A percentile compares a stretch with the other conserved stretches of the same genome.
phyloP scores from a whole-genome alignment of 768 basidiomycete genomes.

The Podaxis carcinomalis region DNA sequence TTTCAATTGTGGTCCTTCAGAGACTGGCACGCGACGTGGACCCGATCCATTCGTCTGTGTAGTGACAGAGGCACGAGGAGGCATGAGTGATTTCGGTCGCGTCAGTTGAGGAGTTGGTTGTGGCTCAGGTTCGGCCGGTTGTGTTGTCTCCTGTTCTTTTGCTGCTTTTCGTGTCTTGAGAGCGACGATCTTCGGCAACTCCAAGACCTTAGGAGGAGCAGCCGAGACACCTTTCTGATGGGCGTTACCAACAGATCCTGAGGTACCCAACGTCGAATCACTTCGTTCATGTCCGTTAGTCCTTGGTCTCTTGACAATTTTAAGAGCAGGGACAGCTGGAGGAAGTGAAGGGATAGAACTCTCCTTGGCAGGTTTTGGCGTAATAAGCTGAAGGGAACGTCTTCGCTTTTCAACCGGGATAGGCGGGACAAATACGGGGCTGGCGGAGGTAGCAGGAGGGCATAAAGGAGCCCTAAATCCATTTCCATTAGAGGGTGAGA shows the following conservation, averaged over 20 bases:
- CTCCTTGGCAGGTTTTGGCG: constrained; percentile 6
- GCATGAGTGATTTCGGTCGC: not conserved
- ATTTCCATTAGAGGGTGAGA: not conserved
- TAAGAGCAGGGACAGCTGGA: constrained; percentile 38
- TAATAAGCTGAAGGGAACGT: not conserved
- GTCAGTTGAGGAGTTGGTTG: not conserved
- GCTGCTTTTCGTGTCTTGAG: not conserved
- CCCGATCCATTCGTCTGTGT: constrained; percentile 13
- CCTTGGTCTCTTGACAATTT: constrained; percentile 41
- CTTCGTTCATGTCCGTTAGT: constrained; percentile 2
- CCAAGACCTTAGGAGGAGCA: not conserved
- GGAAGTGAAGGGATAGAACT: constrained; percentile 19
- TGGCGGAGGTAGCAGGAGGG: not conserved
- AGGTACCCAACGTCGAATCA: not conserved
- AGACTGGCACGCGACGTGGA: constrained; percentile 26
- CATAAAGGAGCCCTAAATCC: not conserved
- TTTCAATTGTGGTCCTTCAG: constrained; percentile 22
- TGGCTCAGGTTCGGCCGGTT: not conserved
- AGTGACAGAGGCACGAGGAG: not conserved
- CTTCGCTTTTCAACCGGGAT: not conserved
- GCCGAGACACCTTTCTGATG: not conserved
- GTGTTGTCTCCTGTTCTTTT: not conserved
- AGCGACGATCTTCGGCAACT: not conserved
- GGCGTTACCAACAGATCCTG: not conserved
- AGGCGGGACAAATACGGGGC: not conserved